These are phyloP conservation scores for Leccinum barrowsii DNA, from an alignment of 768 basidiomycete species.

Conservation along the genomic window DNA sequence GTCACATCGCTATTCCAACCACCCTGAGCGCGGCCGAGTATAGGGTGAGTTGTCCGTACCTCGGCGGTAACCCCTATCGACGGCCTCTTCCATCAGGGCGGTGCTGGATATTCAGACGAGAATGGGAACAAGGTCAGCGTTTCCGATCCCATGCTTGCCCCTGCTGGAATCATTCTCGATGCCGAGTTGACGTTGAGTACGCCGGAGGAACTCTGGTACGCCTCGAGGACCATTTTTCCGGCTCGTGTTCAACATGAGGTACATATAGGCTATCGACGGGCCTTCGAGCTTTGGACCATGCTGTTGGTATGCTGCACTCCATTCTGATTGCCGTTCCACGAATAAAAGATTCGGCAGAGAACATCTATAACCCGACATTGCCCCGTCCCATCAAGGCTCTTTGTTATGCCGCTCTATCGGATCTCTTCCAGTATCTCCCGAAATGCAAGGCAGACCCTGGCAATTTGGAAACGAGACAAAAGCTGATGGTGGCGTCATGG, in stretches of 20 bases:
- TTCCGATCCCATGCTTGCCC: conserved; percentile 53
- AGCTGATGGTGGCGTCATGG: conserved; percentile 72
- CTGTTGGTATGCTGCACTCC: conserved; percentile 51
- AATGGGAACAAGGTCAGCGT: conserved; percentile 60
- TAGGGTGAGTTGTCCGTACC: conserved; percentile 39
- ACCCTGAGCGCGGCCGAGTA: conserved; percentile 80
- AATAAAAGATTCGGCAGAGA: conserved; percentile 34
- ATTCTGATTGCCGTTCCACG: not conserved
- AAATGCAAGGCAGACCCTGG: conserved; percentile 55
- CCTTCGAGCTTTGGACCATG: conserved; percentile 75
- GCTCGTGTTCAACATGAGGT: conserved; percentile 13
- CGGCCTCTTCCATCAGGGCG: conserved; percentile 38
- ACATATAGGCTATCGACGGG: conserved; percentile 68
- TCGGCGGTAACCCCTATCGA: not conserved
- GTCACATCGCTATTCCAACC: conserved; percentile 79
- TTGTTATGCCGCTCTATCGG: conserved; percentile 61
- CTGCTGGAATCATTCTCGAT: conserved; percentile 74
- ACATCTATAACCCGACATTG: conserved; percentile 54
- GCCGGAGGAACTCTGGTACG: conserved; percentile 70
- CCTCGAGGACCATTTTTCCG: conserved; percentile 4
- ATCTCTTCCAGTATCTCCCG: conserved; percentile 74
- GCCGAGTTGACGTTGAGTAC: conserved; percentile 70
- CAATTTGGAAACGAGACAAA: conserved; percentile 59
- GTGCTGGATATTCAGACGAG: conserved; percentile 71
- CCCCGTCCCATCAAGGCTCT: conserved; percentile 60